These are phyloP conservation scores for Beauveria pseudobassiana DNA, from an alignment of 2,329 filamentous ascomycete species.

Conservation along the genomic window DNA sequence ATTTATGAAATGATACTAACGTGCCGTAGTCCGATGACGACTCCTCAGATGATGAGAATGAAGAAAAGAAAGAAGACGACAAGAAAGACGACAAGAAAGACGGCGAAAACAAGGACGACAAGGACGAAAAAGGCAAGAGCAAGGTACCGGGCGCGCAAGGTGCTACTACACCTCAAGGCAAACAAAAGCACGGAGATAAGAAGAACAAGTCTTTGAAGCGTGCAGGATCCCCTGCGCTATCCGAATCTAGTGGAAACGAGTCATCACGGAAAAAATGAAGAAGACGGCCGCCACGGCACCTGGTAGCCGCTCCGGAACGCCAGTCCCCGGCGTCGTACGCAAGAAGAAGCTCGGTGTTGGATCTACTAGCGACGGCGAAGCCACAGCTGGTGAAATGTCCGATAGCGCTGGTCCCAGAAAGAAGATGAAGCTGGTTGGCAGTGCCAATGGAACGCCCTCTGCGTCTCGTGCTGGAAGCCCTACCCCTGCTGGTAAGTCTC, in stretches of 20 bases:
- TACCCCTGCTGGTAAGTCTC: conserved; percentile 29
- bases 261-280: conserved; percentile 71
- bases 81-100: conserved; percentile 48
- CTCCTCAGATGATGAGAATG: conserved; percentile 29
- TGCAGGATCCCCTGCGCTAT: conserved; percentile 76
- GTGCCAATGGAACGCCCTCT: conserved; percentile 43
- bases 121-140: conserved; percentile 41
- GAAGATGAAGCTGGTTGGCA: conserved; percentile 48
- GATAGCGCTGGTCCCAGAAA: conserved; percentile 44
- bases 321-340: conserved; percentile 36
- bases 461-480: conserved; percentile 58
- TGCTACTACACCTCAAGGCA: conserved; percentile 47
- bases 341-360: conserved; percentile 41
- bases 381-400: conserved; percentile 60
- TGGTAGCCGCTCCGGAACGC: conserved; percentile 49
- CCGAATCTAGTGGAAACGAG: conserved; percentile 88
- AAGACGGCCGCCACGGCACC: conserved; percentile 46
- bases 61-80: conserved; percentile 45
- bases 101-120: conserved; percentile 50
- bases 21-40: conserved; percentile 18
- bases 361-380: conserved; percentile 66
- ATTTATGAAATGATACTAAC: neutral
- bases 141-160: conserved; percentile 61
- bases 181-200: conserved; percentile 39
- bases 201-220: conserved; percentile 66